Percentiles rank a stretch among this genome's conserved stretches.
These are phyloP conservation scores for Paecilomyces variotii DNA, from an alignment of 2,329 filamentous ascomycete genomes.

Conservation along the genomic window DNA sequence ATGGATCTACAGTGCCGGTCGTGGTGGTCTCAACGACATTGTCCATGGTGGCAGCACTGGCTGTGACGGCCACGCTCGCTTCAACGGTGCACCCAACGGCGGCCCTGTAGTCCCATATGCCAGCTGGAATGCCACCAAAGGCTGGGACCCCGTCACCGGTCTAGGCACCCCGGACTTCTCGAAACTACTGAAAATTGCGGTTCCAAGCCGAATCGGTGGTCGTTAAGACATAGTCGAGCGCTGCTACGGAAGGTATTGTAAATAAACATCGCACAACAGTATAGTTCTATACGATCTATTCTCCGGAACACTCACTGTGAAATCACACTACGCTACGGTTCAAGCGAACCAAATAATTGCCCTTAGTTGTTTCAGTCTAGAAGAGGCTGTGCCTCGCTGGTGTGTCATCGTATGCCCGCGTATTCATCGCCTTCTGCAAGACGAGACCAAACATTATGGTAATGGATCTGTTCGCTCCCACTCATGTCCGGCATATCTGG, in stretches of 20 bases:
- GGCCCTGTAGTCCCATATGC: slow-evolving; percentile 37
- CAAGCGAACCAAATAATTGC: neutral
- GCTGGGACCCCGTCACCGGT: slow-evolving; percentile 46
- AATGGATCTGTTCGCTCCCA: neutral
- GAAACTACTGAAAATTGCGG: slow-evolving; percentile 12
- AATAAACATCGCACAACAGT: neutral
- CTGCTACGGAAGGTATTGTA: too few species aligned
- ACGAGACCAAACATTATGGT: neutral
- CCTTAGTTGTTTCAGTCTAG: neutral
- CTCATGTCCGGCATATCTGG: neutral
- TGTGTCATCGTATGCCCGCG: too few species aligned
- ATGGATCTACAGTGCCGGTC: slow-evolving; percentile 45
- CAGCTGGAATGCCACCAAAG: slow-evolving; percentile 43
- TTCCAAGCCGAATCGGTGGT: neutral
- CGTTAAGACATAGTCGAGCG: neutral
- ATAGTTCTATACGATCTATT: neutral
- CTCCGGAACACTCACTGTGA: neutral
- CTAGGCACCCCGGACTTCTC: slow-evolving; percentile 28
- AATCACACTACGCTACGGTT: neutral
- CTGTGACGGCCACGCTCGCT: slow-evolving; percentile 37
- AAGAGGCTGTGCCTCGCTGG: neutral
- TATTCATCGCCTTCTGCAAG: too few species aligned
- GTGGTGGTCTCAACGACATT: slow-evolving; percentile 41
- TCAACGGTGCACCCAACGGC: slow-evolving; percentile 31
- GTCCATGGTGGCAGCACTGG: slow-evolving; percentile 39